Evolutionary conservation across 2,329 filamentous ascomycete species (phyloP).

Genomic region (Coccinonectria pachysandricola): DNA sequence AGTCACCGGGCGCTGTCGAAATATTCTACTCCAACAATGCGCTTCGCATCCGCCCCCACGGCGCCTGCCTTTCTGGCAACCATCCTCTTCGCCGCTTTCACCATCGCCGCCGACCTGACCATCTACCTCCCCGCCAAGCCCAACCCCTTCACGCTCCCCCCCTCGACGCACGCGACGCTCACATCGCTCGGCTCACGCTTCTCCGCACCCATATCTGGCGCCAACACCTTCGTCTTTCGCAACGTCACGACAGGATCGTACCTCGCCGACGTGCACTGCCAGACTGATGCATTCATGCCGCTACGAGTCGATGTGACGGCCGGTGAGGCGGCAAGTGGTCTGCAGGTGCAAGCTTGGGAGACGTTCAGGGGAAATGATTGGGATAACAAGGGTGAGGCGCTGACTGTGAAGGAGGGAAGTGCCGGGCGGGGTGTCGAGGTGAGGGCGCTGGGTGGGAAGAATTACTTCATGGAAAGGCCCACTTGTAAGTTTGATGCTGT

Average conservation of each 20-base stretch:
- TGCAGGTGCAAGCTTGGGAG: conserved; percentile 57
- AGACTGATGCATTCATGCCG: conserved; percentile 65
- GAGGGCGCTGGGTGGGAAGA: conserved; percentile 51
- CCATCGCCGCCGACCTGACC: conserved; percentile 27
- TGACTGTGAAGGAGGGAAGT: conserved; percentile 30
- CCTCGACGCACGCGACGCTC: conserved; percentile 56
- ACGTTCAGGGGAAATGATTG: conserved; percentile 85
- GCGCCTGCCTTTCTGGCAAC: conserved; percentile 23
- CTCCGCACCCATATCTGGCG: conserved; percentile 53
- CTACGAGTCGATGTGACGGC: conserved; percentile 64
- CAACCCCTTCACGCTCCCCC: conserved; percentile 46
- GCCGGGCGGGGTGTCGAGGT: conserved; percentile 45
- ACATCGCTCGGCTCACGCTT: conserved; percentile 28
- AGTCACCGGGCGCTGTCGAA: no score
- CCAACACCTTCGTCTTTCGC: conserved; percentile 65
- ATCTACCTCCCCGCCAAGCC: conserved; percentile 37
- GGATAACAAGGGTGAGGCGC: conserved; percentile 67
- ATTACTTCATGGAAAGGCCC: conserved; percentile 65
- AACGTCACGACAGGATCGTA: conserved; percentile 66
- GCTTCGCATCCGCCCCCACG: conserved; percentile 21
- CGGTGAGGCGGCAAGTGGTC: conserved; percentile 22
- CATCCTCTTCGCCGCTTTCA: conserved; percentile 22
- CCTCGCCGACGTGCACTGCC: conserved; percentile 68
- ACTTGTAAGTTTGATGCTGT: conserved; percentile 61
- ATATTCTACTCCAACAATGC: conserved; percentile 19